Base-by-base conservation (phyloP, 306 rosid species). In the Arachis hypogaea region DNA sequence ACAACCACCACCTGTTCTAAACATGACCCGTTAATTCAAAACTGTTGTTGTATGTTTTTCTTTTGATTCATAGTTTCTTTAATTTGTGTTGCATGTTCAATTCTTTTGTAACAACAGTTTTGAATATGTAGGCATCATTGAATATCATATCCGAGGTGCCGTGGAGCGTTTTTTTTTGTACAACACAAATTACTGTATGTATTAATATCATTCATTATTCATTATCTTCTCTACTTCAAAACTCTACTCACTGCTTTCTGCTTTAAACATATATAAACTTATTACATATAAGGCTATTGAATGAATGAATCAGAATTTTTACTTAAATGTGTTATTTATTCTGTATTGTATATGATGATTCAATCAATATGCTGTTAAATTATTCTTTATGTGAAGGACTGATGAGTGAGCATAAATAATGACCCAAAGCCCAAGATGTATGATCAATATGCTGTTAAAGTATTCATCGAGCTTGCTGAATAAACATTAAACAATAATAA, bases 21-120 rank as follows among this genome's bases (percentile, higher is more conserved):
- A 12, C 76, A 82, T 82, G 82, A 41, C 0, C 40, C 86, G 86
- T 33, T 33, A 33, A 33, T 2, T 2, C 38, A 2, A 33, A 33
- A 33, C 3, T 33, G 38, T 33, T 33, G 38, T 33, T 33, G 38
- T 33, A 33, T 33, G 38, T 33, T 33, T 33, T 45, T 44, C 8
- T 44, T 7, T 45, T 71, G 2, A 7, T 36, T 51, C 52, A 11
- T 18, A 47, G 29, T 9, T 38, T 6, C 4, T 41, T 51, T 51
- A 30, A 6, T 9, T 16, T 38, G 40, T 50, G 42, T 57, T 57
- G 22, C 29, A 28, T 43, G 44, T 22, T 58, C n/a, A 33, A 33
- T 33, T 33, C 38, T 3, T 33, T 33, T 70, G 8, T 16, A 5
- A 60, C 40, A 12, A n/a, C 0, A 4, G 50, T 9, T n/a, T 16